These are phyloP conservation scores for Sporisorium sorghi DNA, from an alignment of 1,284 basidiomycete genomes.

Conservation along the genomic window DNA sequence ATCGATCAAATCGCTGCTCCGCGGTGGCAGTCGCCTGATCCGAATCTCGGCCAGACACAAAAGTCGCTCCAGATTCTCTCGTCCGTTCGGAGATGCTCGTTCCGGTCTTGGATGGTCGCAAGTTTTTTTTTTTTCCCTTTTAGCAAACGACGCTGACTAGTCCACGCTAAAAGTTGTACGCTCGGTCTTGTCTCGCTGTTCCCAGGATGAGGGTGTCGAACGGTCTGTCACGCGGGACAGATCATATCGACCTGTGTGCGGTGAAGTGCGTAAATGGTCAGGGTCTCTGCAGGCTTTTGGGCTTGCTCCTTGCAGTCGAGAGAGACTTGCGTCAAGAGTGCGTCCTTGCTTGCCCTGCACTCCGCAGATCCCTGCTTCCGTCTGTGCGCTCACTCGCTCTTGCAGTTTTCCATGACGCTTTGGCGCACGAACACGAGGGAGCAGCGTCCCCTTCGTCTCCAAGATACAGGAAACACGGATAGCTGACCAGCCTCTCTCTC, in stretches of 20 bases:
- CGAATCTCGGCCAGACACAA: background rate
- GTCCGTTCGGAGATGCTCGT: conserved; percentile 4
- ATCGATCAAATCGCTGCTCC: background rate
- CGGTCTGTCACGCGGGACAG: conserved; percentile 3
- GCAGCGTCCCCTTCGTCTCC: too few species aligned
- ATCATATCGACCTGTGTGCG: conserved; percentile 1
- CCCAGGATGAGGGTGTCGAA: too few species aligned
- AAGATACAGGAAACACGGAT: too few species aligned
- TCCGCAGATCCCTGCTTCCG: conserved; percentile 14
- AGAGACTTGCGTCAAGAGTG: background rate
- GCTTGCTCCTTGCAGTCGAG: background rate
- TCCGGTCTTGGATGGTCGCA: background rate
- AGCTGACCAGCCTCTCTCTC: background rate
- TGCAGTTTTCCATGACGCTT: background rate
- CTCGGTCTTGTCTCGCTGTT: too few species aligned
- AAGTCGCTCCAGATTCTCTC: background rate
- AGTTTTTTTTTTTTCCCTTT: background rate
- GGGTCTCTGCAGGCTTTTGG: too few species aligned
- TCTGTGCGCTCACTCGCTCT: background rate
- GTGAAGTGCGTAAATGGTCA: too few species aligned
- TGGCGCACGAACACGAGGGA: too few species aligned
- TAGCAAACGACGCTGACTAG: background rate
- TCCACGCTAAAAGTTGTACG: background rate
- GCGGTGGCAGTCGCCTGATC: too few species aligned
- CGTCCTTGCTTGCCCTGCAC: background rate